Base-by-base conservation (phyloP, 768 basidiomycete genomes). In the Fomitopsis pulvina region DNA sequence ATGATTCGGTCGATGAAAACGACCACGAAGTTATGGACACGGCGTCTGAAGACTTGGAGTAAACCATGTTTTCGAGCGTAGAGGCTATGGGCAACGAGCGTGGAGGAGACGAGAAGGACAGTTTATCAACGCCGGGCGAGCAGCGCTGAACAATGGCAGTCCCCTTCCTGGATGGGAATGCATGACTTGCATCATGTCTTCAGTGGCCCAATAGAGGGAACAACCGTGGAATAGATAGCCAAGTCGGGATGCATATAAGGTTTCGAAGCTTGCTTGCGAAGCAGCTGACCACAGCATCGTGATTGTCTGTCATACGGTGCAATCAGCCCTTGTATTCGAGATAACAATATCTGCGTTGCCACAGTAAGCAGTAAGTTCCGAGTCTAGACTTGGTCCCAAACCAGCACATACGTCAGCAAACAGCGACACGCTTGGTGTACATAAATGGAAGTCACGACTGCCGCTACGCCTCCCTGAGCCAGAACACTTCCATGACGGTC, bases 401-500 rank as follows among this genome's bases (percentile, higher is more conserved):
- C 34, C 5, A 12, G 18, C 34, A 37, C 14, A 30, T 30, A 30
- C 29, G 7, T 7, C 8, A 30, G 29, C 29, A 30, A 30, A 37
- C 34, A 37, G 5, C 34, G 34, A 30, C 14, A 30, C 29, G 14
- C 29, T 8, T 30, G 8, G 29, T 14, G 8, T 30, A 7, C 29
- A 7, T 8, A 32, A 32, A 32, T 16, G 8, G 7, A 32, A 16
- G 7, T 7, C 30, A 32, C 16, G 30, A 8, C 30, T 32, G 7
- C 30, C 8, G 16, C 14, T 37, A 12, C 14, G 4, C 18, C 34
- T 32, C 45, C 29, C 45, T 25, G 20, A 52, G 49, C 39, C 41
- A 41, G 47, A 58, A 58, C 14, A 58, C 57, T 25, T 58, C 57
- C 14, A 47, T 52, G 18, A 58, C 57, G 3, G 49, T 48, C 25